These are phyloP conservation scores for Cruciata laevipes DNA, from an alignment of 257 asterid genomes.

Conservation along the genomic window DNA sequence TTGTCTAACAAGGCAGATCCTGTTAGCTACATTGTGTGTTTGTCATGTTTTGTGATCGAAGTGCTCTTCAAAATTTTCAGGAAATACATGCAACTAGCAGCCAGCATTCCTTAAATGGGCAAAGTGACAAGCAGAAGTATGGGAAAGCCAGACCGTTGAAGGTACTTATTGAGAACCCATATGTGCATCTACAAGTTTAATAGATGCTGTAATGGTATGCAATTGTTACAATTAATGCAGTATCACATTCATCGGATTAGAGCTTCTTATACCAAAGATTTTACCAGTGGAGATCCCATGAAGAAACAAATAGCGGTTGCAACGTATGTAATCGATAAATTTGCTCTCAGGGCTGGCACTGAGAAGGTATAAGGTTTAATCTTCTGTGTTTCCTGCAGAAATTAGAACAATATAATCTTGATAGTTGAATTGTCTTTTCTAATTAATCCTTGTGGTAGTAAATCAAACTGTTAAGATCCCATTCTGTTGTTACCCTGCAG, in stretches of 20 bases:
- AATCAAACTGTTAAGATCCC: neutral
- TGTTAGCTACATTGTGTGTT: neutral
- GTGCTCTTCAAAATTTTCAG: slow-evolving; percentile 34
- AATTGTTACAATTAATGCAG: slow-evolving; percentile 35
- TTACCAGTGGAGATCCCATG: slow-evolving; percentile 59
- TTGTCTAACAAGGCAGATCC: neutral
- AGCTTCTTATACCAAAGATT: slow-evolving; percentile 65
- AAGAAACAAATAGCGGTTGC: slow-evolving; percentile 97
- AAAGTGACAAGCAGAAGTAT: slow-evolving; percentile 92
- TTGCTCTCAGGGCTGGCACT: slow-evolving; percentile 99
- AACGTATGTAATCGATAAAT: slow-evolving; percentile 94
- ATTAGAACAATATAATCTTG: neutral
- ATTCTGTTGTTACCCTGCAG: slow-evolving; percentile 33
- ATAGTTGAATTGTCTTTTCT: no score
- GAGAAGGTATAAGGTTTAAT: slow-evolving; percentile 63
- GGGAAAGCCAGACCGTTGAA: slow-evolving; percentile 88
- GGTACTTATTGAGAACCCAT: slow-evolving; percentile 33
- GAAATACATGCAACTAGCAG: slow-evolving; percentile 90
- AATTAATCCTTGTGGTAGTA: neutral
- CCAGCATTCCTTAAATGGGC: slow-evolving; percentile 95
- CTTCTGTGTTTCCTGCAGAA: neutral
- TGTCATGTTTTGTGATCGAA: slow-evolving; percentile 8
- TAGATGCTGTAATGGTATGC: slow-evolving; percentile 20
- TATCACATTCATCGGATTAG: slow-evolving; percentile 73
- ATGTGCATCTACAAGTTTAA: neutral